Conservation (phyloP, 345 rosid species). For the Eucalyptus cloeziana region DNA sequence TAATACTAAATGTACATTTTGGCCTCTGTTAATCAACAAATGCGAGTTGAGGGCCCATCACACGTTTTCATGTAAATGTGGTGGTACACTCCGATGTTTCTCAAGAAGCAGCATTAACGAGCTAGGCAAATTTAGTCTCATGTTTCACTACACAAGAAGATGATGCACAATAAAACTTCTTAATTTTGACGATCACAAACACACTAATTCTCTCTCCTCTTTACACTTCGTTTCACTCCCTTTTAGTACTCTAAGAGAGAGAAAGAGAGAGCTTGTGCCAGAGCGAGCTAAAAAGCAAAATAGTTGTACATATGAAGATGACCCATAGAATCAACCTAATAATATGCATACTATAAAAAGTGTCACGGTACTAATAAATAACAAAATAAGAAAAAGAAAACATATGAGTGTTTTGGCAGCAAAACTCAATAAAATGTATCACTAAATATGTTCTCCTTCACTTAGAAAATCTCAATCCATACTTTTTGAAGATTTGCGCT, state of each 20-base stretch:
- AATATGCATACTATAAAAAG: neutral
- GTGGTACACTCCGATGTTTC: too few species aligned
- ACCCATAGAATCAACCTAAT: neutral
- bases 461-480: neutral
- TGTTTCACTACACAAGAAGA: neutral
- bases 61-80: too few species aligned
- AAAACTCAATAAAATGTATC: accelerated
- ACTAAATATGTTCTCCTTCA: neutral
- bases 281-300: neutral
- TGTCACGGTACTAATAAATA: neutral
- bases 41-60: too few species aligned
- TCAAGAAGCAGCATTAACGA: too few species aligned
- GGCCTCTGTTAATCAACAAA: too few species aligned
- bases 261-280: neutral
- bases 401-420: too few species aligned
- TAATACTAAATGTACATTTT: too few species aligned
- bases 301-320: accelerated
- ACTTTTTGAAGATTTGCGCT: accelerated
- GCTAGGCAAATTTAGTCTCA: too few species aligned
- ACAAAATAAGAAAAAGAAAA: too few species aligned
- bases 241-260: accelerated
- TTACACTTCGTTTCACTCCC: too few species aligned
- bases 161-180: neutral
- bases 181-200: accelerated
- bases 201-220: too few species aligned